These are phyloP conservation scores for Myrmaecium sp. DNA, from an alignment of 2,329 filamentous ascomycete species.

Conservation along the genomic window DNA sequence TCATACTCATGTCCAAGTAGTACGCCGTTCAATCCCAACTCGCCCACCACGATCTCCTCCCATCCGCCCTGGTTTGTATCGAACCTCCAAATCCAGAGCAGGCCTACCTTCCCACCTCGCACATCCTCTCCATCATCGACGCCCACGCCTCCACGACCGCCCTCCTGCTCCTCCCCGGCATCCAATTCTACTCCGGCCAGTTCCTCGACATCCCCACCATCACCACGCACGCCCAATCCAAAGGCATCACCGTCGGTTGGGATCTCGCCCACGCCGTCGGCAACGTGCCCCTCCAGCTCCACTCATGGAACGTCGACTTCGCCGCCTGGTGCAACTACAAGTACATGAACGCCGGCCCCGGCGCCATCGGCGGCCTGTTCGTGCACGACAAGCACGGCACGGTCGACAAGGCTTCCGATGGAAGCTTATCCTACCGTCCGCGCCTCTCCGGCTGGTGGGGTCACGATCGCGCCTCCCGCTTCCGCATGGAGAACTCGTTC, in stretches of 20 bases:
- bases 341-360: constrained; percentile 76
- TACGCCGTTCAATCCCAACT: constrained; percentile 77
- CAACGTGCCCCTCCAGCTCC: constrained; percentile 62
- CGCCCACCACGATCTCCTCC: constrained; percentile 48
- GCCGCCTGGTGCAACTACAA: constrained; percentile 92
- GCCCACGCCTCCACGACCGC: constrained; percentile 56
- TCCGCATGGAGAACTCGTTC: constrained; percentile 72
- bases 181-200: constrained; percentile 88
- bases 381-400: constrained; percentile 59
- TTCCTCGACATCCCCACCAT: constrained; percentile 69
- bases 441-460: constrained; percentile 80
- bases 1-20: constrained; percentile 22
- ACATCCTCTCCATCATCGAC: constrained; percentile 58
- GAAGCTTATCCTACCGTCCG: constrained; percentile 35
- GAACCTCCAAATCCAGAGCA: constrained; percentile 35
- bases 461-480: constrained; percentile 56
- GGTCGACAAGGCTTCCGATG: constrained; percentile 25
- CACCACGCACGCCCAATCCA: constrained; percentile 55
- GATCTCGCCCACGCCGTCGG: constrained; percentile 76
- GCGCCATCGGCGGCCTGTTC: constrained; percentile 63
- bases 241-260: constrained; percentile 65
- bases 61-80: constrained; percentile 58
- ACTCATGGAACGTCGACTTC: constrained; percentile 85
- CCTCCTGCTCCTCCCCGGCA: constrained; percentile 64
- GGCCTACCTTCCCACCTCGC: constrained; percentile 50